Evolutionary conservation across 2,329 filamentous ascomycete genomes (phyloP).

Genomic region (Trichoderma guizhouense): DNA sequence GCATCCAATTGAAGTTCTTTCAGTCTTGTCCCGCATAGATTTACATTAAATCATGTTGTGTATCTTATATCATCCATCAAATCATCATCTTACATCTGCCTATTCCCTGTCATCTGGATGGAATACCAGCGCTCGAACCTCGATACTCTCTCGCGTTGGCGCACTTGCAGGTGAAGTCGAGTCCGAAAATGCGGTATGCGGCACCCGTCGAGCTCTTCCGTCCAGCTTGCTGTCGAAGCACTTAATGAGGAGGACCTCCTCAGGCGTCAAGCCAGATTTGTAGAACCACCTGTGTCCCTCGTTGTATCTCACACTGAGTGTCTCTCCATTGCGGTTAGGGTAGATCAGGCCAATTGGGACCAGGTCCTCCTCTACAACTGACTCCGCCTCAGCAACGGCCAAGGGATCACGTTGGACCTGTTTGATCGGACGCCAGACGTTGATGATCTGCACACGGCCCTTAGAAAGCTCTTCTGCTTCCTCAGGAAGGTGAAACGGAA

Average conservation of each 20-base stretch:
- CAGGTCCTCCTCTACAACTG: constrained; percentile 49
- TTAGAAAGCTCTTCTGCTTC: constrained; percentile 42
- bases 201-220: constrained; percentile 49
- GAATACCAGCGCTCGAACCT: constrained; percentile 54
- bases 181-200: constrained; percentile 55
- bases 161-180: constrained; percentile 35
- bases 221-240: constrained; percentile 58
- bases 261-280: constrained; percentile 47
- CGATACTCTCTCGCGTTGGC: constrained; percentile 58
- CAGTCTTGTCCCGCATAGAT: neutral
- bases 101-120: constrained; percentile 39
- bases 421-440: constrained; percentile 51
- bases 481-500: constrained; percentile 40
- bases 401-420: constrained; percentile 53
- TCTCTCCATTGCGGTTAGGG: constrained; percentile 49
- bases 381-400: constrained; percentile 49
- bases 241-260: constrained; percentile 58
- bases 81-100: neutral
- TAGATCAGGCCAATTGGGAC: constrained; percentile 49
- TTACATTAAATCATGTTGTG: neutral
- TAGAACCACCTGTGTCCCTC: constrained; percentile 51
- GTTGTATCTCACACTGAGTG: constrained; percentile 43
- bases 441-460: constrained; percentile 51
- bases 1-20: neutral
- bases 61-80: neutral